Evolutionary conservation across 2,329 filamentous ascomycete genomes (phyloP), one percentile per base, ranked within the genome.

Genomic region (Talaromyces sp.): DNA sequence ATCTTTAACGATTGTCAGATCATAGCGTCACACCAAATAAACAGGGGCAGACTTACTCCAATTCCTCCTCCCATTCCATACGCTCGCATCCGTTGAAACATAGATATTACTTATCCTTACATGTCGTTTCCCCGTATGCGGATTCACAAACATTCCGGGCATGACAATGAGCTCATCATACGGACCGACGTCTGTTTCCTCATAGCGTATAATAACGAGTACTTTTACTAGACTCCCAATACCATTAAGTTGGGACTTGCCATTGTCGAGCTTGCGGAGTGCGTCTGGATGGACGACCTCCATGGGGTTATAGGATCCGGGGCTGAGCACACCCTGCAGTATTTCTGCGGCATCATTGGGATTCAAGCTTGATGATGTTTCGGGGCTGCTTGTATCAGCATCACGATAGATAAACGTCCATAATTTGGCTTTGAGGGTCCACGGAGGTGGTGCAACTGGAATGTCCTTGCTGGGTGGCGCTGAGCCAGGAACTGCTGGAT

Each of bases 11-110:
- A 22, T 8, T 19, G 48, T 8, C n/a, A 25, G 4, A 36, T 15
- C 13, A 21, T 35, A n/a, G 2, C 3, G 19, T 1, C 5, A 15
- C 2, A 21, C 15, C 17, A 53, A 11, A 39, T 3, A 17, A 8
- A 15, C 4, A 8, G 21, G 21, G 11, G 21, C 2, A 22, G 22
- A 15, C 51, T 13, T 43, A 43, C 51, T 43, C 51, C 51, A 53
- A 21, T 53, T 53, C 11, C 51, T 41, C 25, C 51, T 41, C 5
- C 51, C 51, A 43, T 53, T 53, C 37, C 51, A 53, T 19, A 53
- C 37, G 9, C 25, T 35, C 1, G 37, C n/a, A 22, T 53, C 51
- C 1, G 25, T 53, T 9, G 37, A 53, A 33, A 53, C 51, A 21
- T 53, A 53, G 5, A 53, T 43, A 33, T 41, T 43, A 36, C n/a